A percentile compares a stretch with the other conserved stretches of the same genome.
Conservation (phyloP, 1,139 yeast species). For the Saccharomyces hybrid region DNA sequence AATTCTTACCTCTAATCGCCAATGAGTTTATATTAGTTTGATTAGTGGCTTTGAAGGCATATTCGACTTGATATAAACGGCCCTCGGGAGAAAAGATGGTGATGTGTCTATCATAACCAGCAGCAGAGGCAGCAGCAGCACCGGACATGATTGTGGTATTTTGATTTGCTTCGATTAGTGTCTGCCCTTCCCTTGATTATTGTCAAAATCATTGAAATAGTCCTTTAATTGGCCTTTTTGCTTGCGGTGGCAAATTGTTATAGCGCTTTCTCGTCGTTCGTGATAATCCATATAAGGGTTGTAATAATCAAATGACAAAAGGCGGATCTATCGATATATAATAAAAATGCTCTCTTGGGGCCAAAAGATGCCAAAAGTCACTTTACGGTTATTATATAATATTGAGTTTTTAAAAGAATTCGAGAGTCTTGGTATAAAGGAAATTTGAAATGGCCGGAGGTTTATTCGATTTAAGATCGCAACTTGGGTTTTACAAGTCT, state of each 20-base stretch:
- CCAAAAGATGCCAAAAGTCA: too few species aligned
- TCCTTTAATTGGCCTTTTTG: not conserved
- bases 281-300: too few species aligned
- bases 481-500: conserved; percentile 72
- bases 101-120: conserved; percentile 97
- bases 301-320: too few species aligned
- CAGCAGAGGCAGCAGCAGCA: conserved; percentile 40
- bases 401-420: not conserved
- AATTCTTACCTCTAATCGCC: conserved; percentile 79
- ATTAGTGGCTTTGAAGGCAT: conserved; percentile 95
- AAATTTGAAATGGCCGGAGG: not conserved
- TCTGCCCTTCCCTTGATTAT: not conserved
- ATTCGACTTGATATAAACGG: conserved; percentile 91
- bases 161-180: not conserved
- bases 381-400: too few species aligned
- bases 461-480: conserved; percentile 48
- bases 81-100: conserved; percentile 98
- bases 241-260: not conserved
- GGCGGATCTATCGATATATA: too few species aligned
- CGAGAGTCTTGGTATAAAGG: not conserved
- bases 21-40: conserved; percentile 84
- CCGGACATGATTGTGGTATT: conserved; percentile 21
- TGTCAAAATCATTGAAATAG: not conserved
- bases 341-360: too few species aligned
- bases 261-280: too few species aligned